Evolutionary conservation across 1,284 basidiomycete genomes (phyloP), one percentile per base, ranked within the genome.

Genomic region (Thelephora terrestris): DNA sequence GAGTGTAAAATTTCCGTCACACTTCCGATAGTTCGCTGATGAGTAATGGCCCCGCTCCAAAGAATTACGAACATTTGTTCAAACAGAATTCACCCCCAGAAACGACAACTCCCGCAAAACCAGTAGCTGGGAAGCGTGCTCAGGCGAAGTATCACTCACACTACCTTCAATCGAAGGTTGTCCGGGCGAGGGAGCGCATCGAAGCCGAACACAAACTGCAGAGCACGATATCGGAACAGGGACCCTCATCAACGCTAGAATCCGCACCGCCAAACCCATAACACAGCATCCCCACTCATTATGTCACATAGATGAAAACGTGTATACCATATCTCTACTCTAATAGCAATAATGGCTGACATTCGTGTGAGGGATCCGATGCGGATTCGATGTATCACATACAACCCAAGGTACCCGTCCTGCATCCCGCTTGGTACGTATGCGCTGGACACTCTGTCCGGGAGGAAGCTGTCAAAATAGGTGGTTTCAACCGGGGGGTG

Each of bases 121-220:
- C 75, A 7, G 54, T 69, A 42, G 55, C 69, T 1, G 56, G 54
- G 16, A 57, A 45, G 46, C 62, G 50, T 52, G 59, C 17, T 5
- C 39, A 21, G 62, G 69, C 16, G 73, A 69, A 58, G 63, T 62
- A 21, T 58, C 67, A 91, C 64, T 91, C 88, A 32, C 89, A 92
- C 66, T 99, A 99, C 69, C 74, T 99, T 23, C 94, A 97, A 64
- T 94, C 91, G 50, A 99, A 99, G 71, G 89, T 99, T 18, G 83
- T 93, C 43, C 81, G 95, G 44, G 95, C 96, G 18, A 79, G 85
- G 51, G 93, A 98, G 69, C 81, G 96, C 66, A 85, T 99, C 71
- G 87, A 94, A 59, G 91, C 91, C 1, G 92, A 96, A 69, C 55
- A 73, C 49, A 73, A 76, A 53, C 25, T 42, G 25, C 39, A 21